Evolutionary conservation across 306 rosid species (phyloP), one percentile per base, ranked within the genome.

Genomic region (Oemleria cerasiformis): DNA sequence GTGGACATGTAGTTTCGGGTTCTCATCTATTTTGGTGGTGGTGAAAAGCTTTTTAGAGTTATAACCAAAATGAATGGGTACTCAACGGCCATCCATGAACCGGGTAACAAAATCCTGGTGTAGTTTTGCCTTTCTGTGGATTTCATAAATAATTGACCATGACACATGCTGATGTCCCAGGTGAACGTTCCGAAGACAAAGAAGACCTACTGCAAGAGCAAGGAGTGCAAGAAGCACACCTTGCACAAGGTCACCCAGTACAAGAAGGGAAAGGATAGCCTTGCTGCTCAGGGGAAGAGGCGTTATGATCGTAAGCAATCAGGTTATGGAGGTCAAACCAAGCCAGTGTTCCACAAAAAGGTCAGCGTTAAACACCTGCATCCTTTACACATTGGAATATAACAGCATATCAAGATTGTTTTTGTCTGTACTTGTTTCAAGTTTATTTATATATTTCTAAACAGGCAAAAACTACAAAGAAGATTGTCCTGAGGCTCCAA

Each of bases 231-330:
- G 73, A 84, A 84, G 87, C 87, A 84, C 73, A 80, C 84, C 68
- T 66, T 80, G 87, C 87, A 84, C 79, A 80, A 84, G 67, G 87
- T 84, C 1, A 84, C 87, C 0, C 87, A 84, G 57, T 84, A 80
- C 58, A 84, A 84, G 76, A 84, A 77, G 76, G 82, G 87, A 1
- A 84, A 84, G 76, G 84, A 74, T 12, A 84, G 84, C 53, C 84
- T 84, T 74, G 84, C 82, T 66, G 87, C 82, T 15, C 80, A 84
- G 63, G 87, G 87, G 14, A 84, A 84, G 76, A 78, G 84, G 19
- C 82, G 87, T 58, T 84, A 84, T 6, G 87, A 84, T 53, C 84
- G 87, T 43, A 84, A 84, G 54, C 84, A 84, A 23, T 84, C 87
- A 2, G 84, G 87, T 38, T 84, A 80, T 71, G 87, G 84, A 13